Conservation (phyloP, 2,329 filamentous ascomycete genomes). For the Didymella arachidicola region DNA sequence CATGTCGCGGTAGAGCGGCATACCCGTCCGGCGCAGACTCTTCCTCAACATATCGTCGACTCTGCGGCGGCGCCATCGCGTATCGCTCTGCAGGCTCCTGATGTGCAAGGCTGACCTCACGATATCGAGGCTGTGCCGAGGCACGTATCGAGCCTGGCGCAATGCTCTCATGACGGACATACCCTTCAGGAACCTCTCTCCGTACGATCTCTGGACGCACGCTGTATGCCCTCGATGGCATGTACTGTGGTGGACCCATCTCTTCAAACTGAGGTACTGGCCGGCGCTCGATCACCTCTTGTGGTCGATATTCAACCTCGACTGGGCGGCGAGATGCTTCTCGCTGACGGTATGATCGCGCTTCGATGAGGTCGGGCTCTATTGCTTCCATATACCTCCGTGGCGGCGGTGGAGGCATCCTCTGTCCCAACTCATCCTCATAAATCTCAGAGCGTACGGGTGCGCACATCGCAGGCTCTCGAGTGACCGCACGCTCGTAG, state of each 20-base stretch:
- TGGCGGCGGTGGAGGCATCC: slow-evolving; percentile 59
- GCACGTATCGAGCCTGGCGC: slow-evolving; percentile 49
- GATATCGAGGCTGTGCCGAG: slow-evolving; percentile 45
- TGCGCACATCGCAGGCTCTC: slow-evolving; percentile 60
- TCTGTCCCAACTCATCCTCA: slow-evolving; percentile 47
- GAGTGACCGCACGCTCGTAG: slow-evolving; percentile 70
- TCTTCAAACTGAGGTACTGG: slow-evolving; percentile 47
- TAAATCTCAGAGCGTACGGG: slow-evolving; percentile 60
- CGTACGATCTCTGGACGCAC: slow-evolving; percentile 50
- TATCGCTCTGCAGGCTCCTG: slow-evolving; percentile 46
- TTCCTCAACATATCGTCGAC: slow-evolving; percentile 54
- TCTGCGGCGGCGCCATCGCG: slow-evolving; percentile 38
- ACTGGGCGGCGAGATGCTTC: slow-evolving; percentile 65
- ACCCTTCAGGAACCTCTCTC: slow-evolving; percentile 46
- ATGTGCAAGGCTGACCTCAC: slow-evolving; percentile 53
- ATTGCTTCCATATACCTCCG: slow-evolving; percentile 65
- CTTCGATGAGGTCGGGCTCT: slow-evolving; percentile 63
- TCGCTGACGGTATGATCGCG: slow-evolving; percentile 64
- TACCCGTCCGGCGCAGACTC: slow-evolving; percentile 42
- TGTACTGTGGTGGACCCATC: slow-evolving; percentile 47
- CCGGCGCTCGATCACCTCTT: slow-evolving; percentile 37
- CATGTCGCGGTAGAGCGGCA: slow-evolving; percentile 41
- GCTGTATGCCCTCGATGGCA: slow-evolving; percentile 48
- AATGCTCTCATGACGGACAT: slow-evolving; percentile 52
- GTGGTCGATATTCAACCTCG: slow-evolving; percentile 44